Conservation (phyloP, 2,329 filamentous ascomycete genomes). For the Stemphylium vesicarium region DNA sequence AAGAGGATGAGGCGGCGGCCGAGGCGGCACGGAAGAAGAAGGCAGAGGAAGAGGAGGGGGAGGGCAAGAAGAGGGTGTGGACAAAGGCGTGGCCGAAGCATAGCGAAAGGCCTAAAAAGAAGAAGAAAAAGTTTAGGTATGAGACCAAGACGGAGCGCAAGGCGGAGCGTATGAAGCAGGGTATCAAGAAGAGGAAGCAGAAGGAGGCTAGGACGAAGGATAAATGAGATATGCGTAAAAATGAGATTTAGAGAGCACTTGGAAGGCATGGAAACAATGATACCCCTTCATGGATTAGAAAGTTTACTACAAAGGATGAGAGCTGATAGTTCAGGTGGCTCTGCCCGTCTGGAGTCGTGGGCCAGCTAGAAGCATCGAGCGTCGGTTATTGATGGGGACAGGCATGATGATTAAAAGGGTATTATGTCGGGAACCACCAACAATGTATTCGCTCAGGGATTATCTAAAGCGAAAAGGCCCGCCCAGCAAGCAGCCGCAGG, state of each 20-base stretch:
- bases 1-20: constrained; percentile 33
- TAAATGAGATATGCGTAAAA: background rate
- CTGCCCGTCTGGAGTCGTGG: too few relatives aligned
- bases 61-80: constrained; percentile 59
- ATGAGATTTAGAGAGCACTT: background rate
- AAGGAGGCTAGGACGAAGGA: constrained; percentile 61
- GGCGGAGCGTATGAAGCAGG: constrained; percentile 65
- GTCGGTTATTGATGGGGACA: too few relatives aligned
- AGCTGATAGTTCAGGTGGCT: background rate
- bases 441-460: constrained; percentile 41
- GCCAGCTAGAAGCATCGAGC: too few relatives aligned
- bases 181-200: constrained; percentile 72
- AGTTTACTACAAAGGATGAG: background rate
- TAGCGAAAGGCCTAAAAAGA: constrained; percentile 66
- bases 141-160: constrained; percentile 85
- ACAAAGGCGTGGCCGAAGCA: constrained; percentile 61
- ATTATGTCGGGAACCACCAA: constrained; percentile 23
- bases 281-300: constrained; percentile 3
- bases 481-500: constrained; percentile 34
- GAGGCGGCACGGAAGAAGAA: constrained; percentile 26
- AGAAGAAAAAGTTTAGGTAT: constrained; percentile 92
- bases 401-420: background rate
- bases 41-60: constrained; percentile 44
- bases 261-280: constrained; percentile 1
- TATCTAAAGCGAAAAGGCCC: constrained; percentile 40